Conservation (phyloP, 139 green algal genomes). For the Choricystis sp. region DNA sequence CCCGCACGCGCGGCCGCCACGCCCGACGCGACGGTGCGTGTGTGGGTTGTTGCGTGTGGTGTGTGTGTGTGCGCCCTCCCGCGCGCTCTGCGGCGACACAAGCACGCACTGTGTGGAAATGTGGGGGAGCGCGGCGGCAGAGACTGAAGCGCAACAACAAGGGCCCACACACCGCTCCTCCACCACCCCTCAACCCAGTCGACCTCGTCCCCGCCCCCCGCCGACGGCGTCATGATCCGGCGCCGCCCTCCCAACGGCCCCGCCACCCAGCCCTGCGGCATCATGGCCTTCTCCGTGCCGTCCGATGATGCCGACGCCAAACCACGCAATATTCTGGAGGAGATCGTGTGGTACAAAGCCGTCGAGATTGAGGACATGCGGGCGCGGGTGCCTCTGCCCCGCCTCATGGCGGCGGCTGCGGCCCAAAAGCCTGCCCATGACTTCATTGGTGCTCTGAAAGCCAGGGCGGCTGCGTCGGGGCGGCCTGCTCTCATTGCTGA, state of each 20-base stretch:
- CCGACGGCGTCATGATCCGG: conserved; percentile 57
- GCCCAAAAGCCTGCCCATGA: conserved; percentile 41
- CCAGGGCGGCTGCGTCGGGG: conserved; percentile 26
- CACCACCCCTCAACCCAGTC: too few species aligned
- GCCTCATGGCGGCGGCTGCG: conserved; percentile 28
- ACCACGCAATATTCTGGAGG: conserved; percentile 93
- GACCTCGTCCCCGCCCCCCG: too few species aligned
- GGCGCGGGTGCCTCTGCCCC: conserved; percentile 35
- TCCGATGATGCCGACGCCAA: conserved; percentile 60
- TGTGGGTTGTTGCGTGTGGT: too few species aligned
- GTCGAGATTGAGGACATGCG: conserved; percentile 56
- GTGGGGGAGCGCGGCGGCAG: too few species aligned
- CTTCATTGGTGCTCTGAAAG: conserved; percentile 69
- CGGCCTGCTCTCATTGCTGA: conserved; percentile 85
- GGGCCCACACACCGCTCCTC: too few species aligned
- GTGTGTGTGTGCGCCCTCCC: too few species aligned
- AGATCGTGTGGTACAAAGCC: conserved; percentile 96
- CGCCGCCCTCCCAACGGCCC: conserved; percentile 47
- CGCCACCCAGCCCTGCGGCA: conserved; percentile 43
- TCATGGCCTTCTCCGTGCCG: conserved; percentile 51
- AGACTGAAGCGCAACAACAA: too few species aligned
- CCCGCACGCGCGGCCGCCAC: too few species aligned
- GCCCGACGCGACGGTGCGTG: too few species aligned
- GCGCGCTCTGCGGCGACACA: too few species aligned
- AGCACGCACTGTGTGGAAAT: too few species aligned